These are phyloP conservation scores for Diplogelasinospora grovesii DNA, from an alignment of 495 filamentous ascomycete genomes.

Conservation along the genomic window DNA sequence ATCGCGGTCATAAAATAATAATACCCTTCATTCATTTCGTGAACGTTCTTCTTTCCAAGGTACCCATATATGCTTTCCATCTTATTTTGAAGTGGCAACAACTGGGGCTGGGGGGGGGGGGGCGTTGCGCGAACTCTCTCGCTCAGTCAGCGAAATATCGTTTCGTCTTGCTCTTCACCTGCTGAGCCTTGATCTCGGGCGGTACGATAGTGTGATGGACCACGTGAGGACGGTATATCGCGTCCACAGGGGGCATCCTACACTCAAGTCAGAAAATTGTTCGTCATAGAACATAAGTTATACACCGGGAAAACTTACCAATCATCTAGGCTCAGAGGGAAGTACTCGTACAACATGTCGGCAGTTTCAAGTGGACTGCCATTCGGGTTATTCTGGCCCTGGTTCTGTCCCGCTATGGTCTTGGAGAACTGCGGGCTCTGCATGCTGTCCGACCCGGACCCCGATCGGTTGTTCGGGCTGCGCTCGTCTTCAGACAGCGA, in stretches of 20 bases:
- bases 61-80: too few species aligned
- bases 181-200: conserved; percentile 64
- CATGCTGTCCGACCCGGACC: conserved; percentile 20
- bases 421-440: conserved; percentile 33
- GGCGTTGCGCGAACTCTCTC: too few species aligned
- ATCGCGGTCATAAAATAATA: too few species aligned
- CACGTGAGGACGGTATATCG: conserved; percentile 86
- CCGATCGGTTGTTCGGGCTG: conserved; percentile 37
- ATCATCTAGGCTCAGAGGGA: conserved; percentile 80
- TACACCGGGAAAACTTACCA: conserved; percentile 57
- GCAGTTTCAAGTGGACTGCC: conserved; percentile 62
- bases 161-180: conserved; percentile 64
- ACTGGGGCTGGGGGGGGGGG: too few species aligned
- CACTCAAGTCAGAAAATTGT: neutral
- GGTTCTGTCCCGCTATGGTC: conserved; percentile 10
- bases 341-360: conserved; percentile 86
- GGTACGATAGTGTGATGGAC: conserved; percentile 82
- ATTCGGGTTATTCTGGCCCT: conserved; percentile 21
- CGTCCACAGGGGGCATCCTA: conserved; percentile 79
- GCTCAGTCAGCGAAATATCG: conserved; percentile 80
- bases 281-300: conserved; percentile 1
- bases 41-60: too few species aligned
- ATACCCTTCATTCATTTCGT: conserved; percentile 6
- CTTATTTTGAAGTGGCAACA: too few species aligned
- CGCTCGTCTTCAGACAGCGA: conserved; percentile 71